phyloP scores from a whole-genome alignment of 2,329 filamentous ascomycete species.

The Rhytidhysteron rufulum region DNA sequence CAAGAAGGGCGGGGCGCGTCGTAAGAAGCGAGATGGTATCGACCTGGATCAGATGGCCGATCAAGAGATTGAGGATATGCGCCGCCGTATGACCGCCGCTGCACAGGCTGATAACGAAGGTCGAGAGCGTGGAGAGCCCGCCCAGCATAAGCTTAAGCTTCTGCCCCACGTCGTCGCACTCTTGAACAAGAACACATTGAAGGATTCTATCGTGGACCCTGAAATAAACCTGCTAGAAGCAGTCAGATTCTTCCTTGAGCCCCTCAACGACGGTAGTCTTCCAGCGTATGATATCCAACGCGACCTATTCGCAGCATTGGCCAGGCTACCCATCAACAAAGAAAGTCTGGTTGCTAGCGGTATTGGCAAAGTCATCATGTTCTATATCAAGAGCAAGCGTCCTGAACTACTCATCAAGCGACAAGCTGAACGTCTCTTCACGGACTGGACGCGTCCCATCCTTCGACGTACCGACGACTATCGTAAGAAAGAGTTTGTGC shows the following conservation, averaged over 20 bases:
- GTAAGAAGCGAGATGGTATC: constrained; percentile 80
- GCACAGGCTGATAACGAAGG: constrained; percentile 82
- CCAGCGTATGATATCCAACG: constrained; percentile 97
- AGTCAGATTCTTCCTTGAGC: constrained; percentile 96
- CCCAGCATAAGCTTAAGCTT: constrained; percentile 88
- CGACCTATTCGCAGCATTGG: constrained; percentile 80
- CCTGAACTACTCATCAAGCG: constrained; percentile 87
- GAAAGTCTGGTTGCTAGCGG: constrained; percentile 85
- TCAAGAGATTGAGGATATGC: constrained; percentile 82
- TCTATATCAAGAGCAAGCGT: constrained; percentile 94
- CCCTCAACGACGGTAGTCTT: constrained; percentile 86
- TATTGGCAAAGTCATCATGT: constrained; percentile 92
- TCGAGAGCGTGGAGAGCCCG: constrained; percentile 73
- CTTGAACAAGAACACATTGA: constrained; percentile 84
- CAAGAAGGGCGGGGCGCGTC: constrained; percentile 72
- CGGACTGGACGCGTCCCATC: constrained; percentile 94
- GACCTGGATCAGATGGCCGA: constrained; percentile 89
- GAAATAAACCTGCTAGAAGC: constrained; percentile 94
- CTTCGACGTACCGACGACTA: constrained; percentile 92
- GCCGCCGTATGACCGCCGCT: constrained; percentile 83
- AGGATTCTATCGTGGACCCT: constrained; percentile 81
- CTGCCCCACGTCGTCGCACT: constrained; percentile 85
- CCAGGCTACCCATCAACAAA: constrained; percentile 81
- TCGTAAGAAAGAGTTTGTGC: constrained; percentile 73
- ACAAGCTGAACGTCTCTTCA: constrained; percentile 85